Conservation (phyloP, 2,329 filamentous ascomycete genomes). For the Aspergillus arachidicola region DNA sequence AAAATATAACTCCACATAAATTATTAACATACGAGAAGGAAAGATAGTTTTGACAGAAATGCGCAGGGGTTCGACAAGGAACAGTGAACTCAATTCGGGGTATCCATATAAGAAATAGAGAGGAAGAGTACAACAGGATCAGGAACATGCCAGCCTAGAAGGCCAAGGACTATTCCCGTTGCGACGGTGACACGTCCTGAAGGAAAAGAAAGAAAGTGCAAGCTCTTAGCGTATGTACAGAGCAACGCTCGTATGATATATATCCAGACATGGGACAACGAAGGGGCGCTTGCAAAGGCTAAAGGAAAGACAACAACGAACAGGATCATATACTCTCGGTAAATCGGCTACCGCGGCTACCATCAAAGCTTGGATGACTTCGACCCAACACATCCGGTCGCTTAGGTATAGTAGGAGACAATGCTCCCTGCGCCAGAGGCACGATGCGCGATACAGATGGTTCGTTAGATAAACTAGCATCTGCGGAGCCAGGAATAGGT, state of each 20-base stretch:
- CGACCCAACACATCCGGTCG: constrained; percentile 46
- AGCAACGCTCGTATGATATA: constrained; percentile 23
- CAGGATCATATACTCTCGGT: constrained; percentile 38
- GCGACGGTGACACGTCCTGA: neutral
- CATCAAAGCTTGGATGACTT: constrained; percentile 45
- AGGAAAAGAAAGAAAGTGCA: neutral
- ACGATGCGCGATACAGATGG: constrained; percentile 27
- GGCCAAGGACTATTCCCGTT: neutral
- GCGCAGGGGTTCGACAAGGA: constrained; percentile 8
- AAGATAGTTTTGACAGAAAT: constrained; percentile 7
- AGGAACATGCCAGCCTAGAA: constrained; percentile 7
- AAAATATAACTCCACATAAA: neutral
- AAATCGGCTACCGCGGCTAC: constrained; percentile 50
- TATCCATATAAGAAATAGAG: constrained; percentile 13
- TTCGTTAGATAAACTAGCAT: constrained; percentile 27
- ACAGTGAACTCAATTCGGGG: constrained; percentile 14
- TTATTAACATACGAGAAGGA: constrained; percentile 3
- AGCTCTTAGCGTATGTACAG: constrained; percentile 13
- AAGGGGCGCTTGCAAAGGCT: neutral
- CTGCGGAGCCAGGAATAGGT: constrained; percentile 41
- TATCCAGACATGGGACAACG: constrained; percentile 7
- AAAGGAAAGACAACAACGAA: constrained; percentile 12
- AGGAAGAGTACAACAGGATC: constrained; percentile 16
- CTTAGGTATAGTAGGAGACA: constrained; percentile 29
- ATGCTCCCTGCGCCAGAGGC: constrained; percentile 28